phyloP scores from a whole-genome alignment of 306 rosid genomes.

The Quercus berberidifolia region DNA sequence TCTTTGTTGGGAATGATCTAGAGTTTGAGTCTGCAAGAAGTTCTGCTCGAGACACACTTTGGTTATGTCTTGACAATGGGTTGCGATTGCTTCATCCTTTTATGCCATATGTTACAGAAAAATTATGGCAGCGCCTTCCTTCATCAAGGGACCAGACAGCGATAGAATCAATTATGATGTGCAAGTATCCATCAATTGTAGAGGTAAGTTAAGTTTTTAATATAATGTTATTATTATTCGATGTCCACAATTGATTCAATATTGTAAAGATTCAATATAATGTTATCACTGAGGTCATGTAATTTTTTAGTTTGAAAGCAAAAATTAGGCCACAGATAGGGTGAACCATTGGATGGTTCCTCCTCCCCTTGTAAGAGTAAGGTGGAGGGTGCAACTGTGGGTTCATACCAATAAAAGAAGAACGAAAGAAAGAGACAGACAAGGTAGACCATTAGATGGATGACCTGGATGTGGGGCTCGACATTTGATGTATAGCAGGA shows the following conservation, averaged over 20 bases:
- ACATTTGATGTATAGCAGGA: too few species aligned
- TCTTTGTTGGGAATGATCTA: conserved; percentile 60
- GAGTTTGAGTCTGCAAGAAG: conserved; percentile 52
- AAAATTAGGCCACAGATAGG: background rate
- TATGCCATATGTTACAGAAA: conserved; percentile 95
- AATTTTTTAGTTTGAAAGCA: background rate
- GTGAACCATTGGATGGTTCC: background rate
- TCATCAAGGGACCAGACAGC: conserved; percentile 46
- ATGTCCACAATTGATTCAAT: too few species aligned
- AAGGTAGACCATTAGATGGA: too few species aligned
- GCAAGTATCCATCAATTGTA: conserved; percentile 57
- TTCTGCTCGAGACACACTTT: conserved; percentile 71
- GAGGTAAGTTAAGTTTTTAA: conserved; percentile 57
- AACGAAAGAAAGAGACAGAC: too few species aligned
- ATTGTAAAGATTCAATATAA: background rate
- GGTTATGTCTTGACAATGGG: conserved; percentile 92
- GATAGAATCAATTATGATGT: conserved; percentile 73
- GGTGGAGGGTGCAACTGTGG: too few species aligned
- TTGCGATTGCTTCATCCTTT: conserved; percentile 92
- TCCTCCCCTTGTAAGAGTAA: too few species aligned
- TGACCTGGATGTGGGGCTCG: too few species aligned
- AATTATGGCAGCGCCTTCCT: conserved; percentile 97
- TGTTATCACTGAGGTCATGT: conserved; percentile 1
- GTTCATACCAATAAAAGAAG: too few species aligned
- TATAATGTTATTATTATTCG: background rate